Percentiles rank a stretch among this genome's conserved stretches.
phyloP scores from a whole-genome alignment of 139 green algal genomes.

The Volvox reticuliferus region DNA sequence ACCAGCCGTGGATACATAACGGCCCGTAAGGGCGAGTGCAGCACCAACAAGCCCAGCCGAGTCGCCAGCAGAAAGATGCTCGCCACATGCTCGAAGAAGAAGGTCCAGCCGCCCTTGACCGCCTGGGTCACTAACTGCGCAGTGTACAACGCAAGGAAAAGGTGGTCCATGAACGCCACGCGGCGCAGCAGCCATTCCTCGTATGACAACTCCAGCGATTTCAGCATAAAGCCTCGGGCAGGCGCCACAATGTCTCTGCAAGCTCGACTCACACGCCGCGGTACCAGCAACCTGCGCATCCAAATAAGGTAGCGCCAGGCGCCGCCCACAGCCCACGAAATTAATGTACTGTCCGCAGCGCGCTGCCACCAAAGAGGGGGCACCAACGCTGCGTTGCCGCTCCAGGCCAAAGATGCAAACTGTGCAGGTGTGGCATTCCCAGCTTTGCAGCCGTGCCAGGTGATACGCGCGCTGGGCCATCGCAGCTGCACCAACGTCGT shows the following conservation, averaged over 20 bases:
- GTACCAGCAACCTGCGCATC: not conserved
- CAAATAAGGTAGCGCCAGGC: not conserved
- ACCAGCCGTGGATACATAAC: not conserved
- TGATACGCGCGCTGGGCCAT: not conserved
- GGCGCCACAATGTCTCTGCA: not conserved
- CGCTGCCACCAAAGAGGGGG: not conserved
- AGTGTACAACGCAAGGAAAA: not conserved
- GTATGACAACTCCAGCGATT: constrained; percentile 10
- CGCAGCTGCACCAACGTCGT: constrained; percentile 1
- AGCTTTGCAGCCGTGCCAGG: not conserved
- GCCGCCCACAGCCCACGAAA: not conserved
- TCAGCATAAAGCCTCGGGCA: not conserved
- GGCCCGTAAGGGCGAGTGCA: not conserved
- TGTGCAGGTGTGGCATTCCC: not conserved
- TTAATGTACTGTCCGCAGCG: not conserved
- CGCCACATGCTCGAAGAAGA: not conserved
- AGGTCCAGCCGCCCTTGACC: not conserved
- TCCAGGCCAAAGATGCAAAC: not conserved
- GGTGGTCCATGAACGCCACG: not conserved
- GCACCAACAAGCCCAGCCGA: not conserved
- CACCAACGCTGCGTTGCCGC: not conserved
- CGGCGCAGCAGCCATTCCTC: not conserved
- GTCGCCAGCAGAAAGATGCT: not conserved
- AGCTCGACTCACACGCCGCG: too few relatives aligned
- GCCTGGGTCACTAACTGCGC: not conserved